Conservation (phyloP, 768 basidiomycete genomes). For the Rhizopogon rudus region DNA sequence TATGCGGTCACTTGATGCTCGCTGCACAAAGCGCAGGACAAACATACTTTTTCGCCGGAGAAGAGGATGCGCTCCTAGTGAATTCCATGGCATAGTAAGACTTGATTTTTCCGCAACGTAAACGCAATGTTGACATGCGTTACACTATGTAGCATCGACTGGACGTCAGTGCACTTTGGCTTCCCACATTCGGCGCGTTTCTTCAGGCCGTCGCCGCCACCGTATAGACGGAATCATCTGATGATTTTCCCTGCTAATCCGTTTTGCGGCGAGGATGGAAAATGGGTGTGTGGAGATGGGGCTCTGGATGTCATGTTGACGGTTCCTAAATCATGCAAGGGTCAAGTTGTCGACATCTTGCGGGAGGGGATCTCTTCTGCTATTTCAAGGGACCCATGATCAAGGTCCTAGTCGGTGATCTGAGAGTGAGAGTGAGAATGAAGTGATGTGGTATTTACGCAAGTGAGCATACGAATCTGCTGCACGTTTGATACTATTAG, state of each 20-base stretch:
- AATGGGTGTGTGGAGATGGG: slow-evolving; percentile 5
- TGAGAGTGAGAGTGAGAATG: no score
- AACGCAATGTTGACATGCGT: neutral
- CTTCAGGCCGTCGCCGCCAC: slow-evolving; percentile 6
- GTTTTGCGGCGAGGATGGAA: slow-evolving; percentile 10
- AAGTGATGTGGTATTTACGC: no score
- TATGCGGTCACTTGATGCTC: slow-evolving; percentile 14
- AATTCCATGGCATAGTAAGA: slow-evolving; percentile 18
- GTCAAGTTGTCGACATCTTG: neutral
- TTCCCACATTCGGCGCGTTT: slow-evolving; percentile 11
- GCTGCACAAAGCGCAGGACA: slow-evolving; percentile 9
- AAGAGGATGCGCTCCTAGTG: slow-evolving; percentile 6
- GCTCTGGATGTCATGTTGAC: neutral
- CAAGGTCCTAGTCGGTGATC: neutral
- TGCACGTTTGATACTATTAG: no score
- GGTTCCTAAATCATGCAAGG: neutral
- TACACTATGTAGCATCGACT: slow-evolving; percentile 11
- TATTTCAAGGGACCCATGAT: neutral
- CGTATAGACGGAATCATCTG: neutral
- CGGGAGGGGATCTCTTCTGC: neutral
- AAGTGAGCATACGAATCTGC: no score
- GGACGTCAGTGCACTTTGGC: slow-evolving; percentile 15
- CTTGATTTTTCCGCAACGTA: neutral
- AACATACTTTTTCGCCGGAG: slow-evolving; percentile 6
- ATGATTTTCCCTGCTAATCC: slow-evolving; percentile 17